These are phyloP conservation scores for Casuarina glauca DNA, from an alignment of 306 rosid species.

Conservation along the genomic window DNA sequence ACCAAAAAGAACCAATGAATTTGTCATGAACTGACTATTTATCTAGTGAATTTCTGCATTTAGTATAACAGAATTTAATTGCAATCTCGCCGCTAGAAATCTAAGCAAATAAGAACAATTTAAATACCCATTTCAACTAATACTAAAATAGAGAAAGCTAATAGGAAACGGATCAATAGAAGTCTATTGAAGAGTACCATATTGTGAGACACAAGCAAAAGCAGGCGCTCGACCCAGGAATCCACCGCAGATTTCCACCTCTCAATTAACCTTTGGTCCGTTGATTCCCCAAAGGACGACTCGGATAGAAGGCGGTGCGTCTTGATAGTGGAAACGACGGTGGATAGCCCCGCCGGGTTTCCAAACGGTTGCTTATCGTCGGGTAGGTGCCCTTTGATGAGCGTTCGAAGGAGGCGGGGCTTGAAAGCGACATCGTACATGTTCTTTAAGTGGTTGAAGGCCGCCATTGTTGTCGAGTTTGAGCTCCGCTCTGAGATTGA, in stretches of 20 bases:
- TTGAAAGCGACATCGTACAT: conserved; percentile 70
- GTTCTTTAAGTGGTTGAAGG: conserved; percentile 50
- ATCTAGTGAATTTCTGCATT: too few species aligned
- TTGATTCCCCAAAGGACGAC: conserved; percentile 26
- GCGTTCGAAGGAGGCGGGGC: conserved; percentile 64
- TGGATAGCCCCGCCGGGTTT: conserved; percentile 44
- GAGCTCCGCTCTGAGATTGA: conserved; percentile 12
- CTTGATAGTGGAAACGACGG: conserved; percentile 48
- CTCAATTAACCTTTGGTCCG: conserved; percentile 35
- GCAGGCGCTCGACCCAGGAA: conserved; percentile 67
- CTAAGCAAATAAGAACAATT: background rate
- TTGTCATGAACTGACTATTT: too few species aligned
- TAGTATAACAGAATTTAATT: background rate
- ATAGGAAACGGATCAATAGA: background rate
- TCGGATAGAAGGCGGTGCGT: conserved; percentile 68
- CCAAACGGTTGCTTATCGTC: conserved; percentile 37
- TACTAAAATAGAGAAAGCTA: background rate
- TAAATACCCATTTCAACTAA: background rate
- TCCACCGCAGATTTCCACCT: conserved; percentile 69
- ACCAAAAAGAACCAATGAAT: too few species aligned
- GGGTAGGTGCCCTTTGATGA: conserved; percentile 57
- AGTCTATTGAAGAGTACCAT: conserved; percentile 43
- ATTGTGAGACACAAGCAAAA: conserved; percentile 40
- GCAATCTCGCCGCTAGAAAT: background rate
- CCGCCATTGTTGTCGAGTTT: conserved; percentile 46